phyloP scores from a whole-genome alignment of 257 asterid genomes.

The Striga asiatica region DNA sequence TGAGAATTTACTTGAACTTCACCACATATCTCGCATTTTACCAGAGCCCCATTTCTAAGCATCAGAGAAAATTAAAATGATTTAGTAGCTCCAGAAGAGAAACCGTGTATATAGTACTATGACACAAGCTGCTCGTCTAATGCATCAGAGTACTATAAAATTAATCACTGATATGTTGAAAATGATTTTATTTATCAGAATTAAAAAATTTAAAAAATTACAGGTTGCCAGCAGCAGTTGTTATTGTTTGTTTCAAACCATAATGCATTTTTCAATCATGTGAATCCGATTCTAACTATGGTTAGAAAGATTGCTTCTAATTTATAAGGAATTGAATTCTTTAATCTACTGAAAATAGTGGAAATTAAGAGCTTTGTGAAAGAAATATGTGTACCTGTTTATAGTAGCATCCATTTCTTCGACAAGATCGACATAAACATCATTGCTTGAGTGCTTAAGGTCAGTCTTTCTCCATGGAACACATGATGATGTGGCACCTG shows the following conservation, averaged over 20 bases:
- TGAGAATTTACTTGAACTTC: conserved; percentile 87
- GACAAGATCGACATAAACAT: conserved; percentile 73
- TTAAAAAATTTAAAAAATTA: not conserved
- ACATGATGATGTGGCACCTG: conserved; percentile 79
- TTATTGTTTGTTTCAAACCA: too few species aligned
- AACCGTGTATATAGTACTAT: not conserved
- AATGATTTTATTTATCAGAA: not conserved
- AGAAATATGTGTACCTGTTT: conserved; percentile 43
- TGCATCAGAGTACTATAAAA: not conserved
- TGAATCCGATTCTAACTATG: not conserved
- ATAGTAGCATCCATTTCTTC: conserved; percentile 92
- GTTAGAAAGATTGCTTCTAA: not conserved
- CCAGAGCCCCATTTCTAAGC: conserved; percentile 72
- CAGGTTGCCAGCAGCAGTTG: not conserved
- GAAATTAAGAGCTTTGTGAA: not conserved
- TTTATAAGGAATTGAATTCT: not conserved
- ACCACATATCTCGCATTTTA: conserved; percentile 90
- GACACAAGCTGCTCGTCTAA: not conserved
- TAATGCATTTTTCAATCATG: too few species aligned
- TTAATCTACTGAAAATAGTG: not conserved
- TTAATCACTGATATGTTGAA: not conserved
- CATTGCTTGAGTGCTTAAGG: conserved; percentile 77
- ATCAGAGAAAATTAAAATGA: conserved; percentile 11
- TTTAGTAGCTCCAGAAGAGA: conserved; percentile 15
- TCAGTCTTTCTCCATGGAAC: conserved; percentile 97